phyloP scores from a whole-genome alignment of 78 protist genomes.

The Bigelowiella natans region DNA sequence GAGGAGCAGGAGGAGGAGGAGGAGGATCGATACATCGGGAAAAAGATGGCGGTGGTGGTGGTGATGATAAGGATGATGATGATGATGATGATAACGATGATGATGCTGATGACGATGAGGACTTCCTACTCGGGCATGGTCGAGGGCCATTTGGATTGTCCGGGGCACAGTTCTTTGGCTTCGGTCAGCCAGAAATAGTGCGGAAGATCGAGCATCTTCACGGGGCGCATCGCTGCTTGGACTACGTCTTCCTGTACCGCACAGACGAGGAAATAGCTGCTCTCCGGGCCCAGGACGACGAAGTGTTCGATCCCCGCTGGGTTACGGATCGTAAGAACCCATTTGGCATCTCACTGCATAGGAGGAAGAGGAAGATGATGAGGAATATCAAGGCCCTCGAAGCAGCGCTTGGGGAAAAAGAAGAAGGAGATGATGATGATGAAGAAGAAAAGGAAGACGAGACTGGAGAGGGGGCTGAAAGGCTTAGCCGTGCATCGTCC shows the following conservation, averaged over 20 bases:
- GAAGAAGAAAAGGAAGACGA: background rate
- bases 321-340: background rate
- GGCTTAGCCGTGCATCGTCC: too few species aligned
- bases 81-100: too few species aligned
- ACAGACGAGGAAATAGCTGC: background rate
- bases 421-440: background rate
- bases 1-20: too few species aligned
- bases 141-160: background rate
- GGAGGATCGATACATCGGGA: too few species aligned
- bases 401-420: background rate
- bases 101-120: too few species aligned
- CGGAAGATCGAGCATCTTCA: background rate
- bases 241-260: background rate
- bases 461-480: background rate
- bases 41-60: too few species aligned
- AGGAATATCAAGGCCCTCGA: too few species aligned
- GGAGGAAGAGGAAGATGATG: background rate
- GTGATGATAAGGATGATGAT: too few species aligned
- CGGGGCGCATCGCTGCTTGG: background rate
- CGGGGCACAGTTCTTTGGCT: background rate
- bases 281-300: background rate
- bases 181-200: background rate
- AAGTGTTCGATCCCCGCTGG: background rate
- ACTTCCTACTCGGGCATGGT: background rate
- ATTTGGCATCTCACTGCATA: background rate